Base-by-base conservation (phyloP, 257 asterid species). In the Fraxinus excelsior region DNA sequence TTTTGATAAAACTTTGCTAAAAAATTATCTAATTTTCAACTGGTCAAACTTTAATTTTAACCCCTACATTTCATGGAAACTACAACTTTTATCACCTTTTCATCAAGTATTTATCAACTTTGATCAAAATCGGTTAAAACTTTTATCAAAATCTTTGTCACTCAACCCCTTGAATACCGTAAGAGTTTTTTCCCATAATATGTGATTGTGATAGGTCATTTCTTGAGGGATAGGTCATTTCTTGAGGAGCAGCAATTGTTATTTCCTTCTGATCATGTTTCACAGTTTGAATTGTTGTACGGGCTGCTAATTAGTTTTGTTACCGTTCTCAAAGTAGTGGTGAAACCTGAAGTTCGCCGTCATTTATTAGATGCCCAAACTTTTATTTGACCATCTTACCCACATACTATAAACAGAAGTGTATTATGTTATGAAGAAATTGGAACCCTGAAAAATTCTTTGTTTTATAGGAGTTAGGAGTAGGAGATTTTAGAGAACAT, bases 301-400 rank as follows among this genome's bases (percentile, higher is more conserved):
- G 28, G 28, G 68, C 1, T 46, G 26, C 38, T 49, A 35, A 26
- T 44, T 10, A 19, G 42, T 60, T 69, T 11, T 51, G 71, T 16
- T 35, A 40, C 34, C 13, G 72, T 23, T 67, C 67, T 42, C 72
- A 67, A 37, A 38, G 53, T 32, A 53, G 23, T 60, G 60, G 25
- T 70, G 40, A 76, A 72, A 70, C 76, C 81, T 78, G 66, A 78
- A 80, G 74, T 56, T 28, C 29, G 56, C 72, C n/a, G 21, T 58
- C 25, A 14, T 35, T 16, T 72, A 56, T 74, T 26, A 32, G 64
- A 64, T 72, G 25, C 29, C 40, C 74, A 16, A 75, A 67, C 77
- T 68, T 28, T 76, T 56, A 65, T 34, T 69, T 46, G 40, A 44
- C 74, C 31, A 77, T 69, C 58, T 18, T 18, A 49, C 10, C 26